Evolutionary conservation across 495 filamentous ascomycete species (phyloP).

Genomic region (Penicillium verhagenii): DNA sequence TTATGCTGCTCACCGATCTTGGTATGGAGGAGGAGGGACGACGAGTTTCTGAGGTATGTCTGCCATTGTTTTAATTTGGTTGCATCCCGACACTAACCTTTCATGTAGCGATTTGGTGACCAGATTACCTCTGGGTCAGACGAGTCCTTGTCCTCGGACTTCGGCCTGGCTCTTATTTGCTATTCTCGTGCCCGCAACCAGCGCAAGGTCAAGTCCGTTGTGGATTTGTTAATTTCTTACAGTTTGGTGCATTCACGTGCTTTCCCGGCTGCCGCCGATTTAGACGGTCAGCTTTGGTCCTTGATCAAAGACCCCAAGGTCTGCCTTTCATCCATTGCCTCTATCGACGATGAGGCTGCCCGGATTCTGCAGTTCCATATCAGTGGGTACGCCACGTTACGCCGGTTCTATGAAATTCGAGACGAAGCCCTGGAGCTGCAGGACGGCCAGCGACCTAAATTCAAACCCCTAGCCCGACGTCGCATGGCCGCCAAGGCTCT

Average conservation of each 20-base stretch:
- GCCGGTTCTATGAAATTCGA: conserved; percentile 82
- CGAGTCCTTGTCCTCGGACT: conserved; percentile 38
- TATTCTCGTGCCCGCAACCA: conserved; percentile 75
- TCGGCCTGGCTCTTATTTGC: conserved; percentile 80
- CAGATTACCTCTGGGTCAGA: conserved; percentile 61
- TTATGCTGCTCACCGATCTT: conserved; percentile 65
- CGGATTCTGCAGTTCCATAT: conserved; percentile 75
- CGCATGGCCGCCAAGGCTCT: conserved; percentile 69
- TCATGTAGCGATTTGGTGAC: conserved; percentile 74
- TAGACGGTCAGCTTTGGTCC: conserved; percentile 64
- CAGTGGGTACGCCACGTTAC: conserved; percentile 86
- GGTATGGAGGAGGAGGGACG: conserved; percentile 69
- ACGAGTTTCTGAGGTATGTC: conserved; percentile 71
- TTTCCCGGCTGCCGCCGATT: conserved; percentile 63
- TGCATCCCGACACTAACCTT: conserved; percentile 2
- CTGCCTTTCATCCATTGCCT: conserved; percentile 62
- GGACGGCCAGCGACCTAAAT: conserved; percentile 40
- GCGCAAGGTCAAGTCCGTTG: conserved; percentile 73
- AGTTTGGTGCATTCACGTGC: conserved; percentile 79
- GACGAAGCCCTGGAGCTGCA: conserved; percentile 56
- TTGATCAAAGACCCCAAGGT: conserved; percentile 66
- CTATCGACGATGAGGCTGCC: conserved; percentile 72
- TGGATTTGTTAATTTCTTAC: conserved; percentile 82
- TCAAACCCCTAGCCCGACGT: conserved; percentile 54
- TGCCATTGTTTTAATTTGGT: not conserved